Evolutionary conservation across 108 stramenopile genomes (phyloP), one percentile per base, ranked within the genome.

Genomic region (Mayamaea pseudoterrestris): DNA sequence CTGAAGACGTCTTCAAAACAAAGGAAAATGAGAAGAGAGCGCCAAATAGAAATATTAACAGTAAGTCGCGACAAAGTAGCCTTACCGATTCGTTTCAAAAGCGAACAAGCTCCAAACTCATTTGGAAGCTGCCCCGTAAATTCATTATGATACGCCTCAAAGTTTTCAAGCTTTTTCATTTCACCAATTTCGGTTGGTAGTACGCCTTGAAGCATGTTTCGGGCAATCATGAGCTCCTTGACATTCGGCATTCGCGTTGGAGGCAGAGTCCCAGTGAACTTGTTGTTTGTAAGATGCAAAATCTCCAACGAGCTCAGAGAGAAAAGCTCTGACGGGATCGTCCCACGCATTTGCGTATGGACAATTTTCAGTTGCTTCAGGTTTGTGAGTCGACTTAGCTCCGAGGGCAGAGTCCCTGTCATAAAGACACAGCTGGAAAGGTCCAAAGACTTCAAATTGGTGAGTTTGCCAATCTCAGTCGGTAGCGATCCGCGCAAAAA

Each of bases 391-490:
- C 43, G 35, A 16, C 73, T 71, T 24, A 85, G 39, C 39, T 75
- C 68, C 7, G 53, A 50, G 2, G 83, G 83, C 26, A 85, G 53
- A 7, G 53, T 30, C n/a, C 83, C 83, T 16, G 37, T 44, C 58
- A 49, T 49, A 5, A 5, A 30, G 17, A 47, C 44, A 41, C 44
- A 55, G 36, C 41, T 47, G 16, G 56, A 56, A 5, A 65, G 34
- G 28, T 69, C 61, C 30, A 71, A 42, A 39, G 60, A 58, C 60
- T 61, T 54, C n/a, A 84, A 60, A 7, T 58, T 61, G 25, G 71
- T 55, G 5, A 85, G 54, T 35, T 30, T 44, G 16, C 83, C 76
- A 30, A 85, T 18, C 50, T 85, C 69, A 16, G 68, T 61, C 8
- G 73, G 70, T 9, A 85, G 36, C 13, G 65, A 65, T 11, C 66